Evolutionary conservation across 208 protist species (phyloP).

Genomic region (Dictyostelium gargantuum): DNA sequence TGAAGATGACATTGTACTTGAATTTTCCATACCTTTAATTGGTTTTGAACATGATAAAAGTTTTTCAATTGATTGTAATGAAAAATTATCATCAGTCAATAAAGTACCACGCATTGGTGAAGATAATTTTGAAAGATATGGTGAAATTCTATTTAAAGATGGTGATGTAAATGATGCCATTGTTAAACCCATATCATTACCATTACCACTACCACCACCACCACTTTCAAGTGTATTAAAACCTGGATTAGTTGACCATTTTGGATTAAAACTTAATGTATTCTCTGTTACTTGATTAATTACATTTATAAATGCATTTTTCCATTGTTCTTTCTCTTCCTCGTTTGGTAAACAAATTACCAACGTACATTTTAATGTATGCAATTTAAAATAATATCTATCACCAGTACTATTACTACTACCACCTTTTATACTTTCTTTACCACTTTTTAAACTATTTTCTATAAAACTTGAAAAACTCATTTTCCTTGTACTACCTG

Average conservation of each 20-base stretch:
- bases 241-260: constrained; percentile 42
- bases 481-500: neutral
- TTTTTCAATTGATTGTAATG: constrained; percentile 13
- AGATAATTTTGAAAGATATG: neutral
- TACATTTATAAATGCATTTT: neutral
- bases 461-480: constrained; percentile 1
- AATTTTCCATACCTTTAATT: neutral
- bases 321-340: constrained; percentile 23
- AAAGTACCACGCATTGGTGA: neutral
- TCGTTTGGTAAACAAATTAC: constrained; percentile 34
- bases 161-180: neutral
- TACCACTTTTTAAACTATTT: neutral
- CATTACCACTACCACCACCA: neutral
- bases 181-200: neutral
- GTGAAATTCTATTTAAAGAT: neutral
- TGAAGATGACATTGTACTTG: neutral
- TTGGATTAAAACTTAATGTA: constrained; percentile 34
- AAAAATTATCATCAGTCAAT: constrained; percentile 1
- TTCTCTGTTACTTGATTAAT: constrained; percentile 52
- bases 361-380: constrained; percentile 22
- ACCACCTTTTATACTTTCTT: neutral
- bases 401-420: neutral
- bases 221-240: neutral
- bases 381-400: constrained; percentile 56
- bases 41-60: neutral